phyloP scores from a whole-genome alignment of 83 land plant genomes.

The Isoetes engelmannii region DNA sequence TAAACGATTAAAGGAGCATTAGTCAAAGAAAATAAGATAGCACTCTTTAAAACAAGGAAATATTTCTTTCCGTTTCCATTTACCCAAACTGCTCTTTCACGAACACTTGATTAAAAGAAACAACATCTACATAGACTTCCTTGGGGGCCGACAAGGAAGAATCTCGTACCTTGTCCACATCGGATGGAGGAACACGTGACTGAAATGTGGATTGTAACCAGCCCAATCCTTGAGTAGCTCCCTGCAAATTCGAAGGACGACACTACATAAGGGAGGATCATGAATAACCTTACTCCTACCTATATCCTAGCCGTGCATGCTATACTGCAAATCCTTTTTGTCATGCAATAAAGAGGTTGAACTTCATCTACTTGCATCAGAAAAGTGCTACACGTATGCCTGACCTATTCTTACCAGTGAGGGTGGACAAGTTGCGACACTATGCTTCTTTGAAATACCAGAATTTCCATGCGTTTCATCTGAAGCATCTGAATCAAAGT shows the following conservation, averaged over 20 bases:
- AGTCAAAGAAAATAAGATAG: not conserved
- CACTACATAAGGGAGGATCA: not conserved
- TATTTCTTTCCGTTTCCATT: not conserved
- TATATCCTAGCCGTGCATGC: not conserved
- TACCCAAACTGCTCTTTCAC: not conserved
- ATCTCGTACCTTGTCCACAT: constrained; percentile 71
- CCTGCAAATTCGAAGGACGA: not conserved
- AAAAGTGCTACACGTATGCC: not conserved
- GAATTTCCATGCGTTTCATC: too few relatives aligned
- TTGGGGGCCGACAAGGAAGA: not conserved
- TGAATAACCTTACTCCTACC: not conserved
- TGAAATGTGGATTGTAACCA: constrained; percentile 52
- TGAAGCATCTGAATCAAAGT: too few relatives aligned
- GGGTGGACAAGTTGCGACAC: too few relatives aligned
- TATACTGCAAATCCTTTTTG: constrained; percentile 6
- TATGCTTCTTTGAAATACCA: too few relatives aligned
- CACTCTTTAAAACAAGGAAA: not conserved
- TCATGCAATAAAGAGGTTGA: constrained; percentile 3
- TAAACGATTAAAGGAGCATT: not conserved
- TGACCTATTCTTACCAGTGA: not conserved
- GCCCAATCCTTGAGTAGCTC: constrained; percentile 18
- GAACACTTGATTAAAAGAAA: too few relatives aligned
- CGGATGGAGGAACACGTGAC: constrained; percentile 61
- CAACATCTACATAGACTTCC: not conserved
- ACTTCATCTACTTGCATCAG: not conserved